Percentiles rank a stretch among this genome's conserved stretches.
These are phyloP conservation scores for Globisporangium nunn DNA, from an alignment of 352 stramenopile genomes.

Conservation along the genomic window DNA sequence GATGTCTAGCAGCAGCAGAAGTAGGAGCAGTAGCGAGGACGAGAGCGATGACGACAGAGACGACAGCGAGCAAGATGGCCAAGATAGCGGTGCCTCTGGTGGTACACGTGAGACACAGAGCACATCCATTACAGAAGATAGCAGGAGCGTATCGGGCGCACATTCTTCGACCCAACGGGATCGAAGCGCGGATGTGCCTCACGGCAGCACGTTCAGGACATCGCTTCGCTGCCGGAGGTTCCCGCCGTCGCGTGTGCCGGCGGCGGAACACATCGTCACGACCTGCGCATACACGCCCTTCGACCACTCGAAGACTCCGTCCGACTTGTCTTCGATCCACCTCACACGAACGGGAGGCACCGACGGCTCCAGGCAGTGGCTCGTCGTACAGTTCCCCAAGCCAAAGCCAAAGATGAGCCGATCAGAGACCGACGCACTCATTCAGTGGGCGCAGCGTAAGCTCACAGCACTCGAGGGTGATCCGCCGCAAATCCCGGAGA, in stretches of 20 bases:
- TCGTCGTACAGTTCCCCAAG: constrained; percentile 36
- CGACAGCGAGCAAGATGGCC: not conserved
- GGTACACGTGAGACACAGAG: not conserved
- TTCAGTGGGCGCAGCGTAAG: constrained; percentile 23
- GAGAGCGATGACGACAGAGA: not conserved
- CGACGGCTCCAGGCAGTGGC: constrained; percentile 19
- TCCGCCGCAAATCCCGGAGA: not conserved
- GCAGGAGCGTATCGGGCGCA: too few species aligned
- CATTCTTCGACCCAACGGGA: not conserved
- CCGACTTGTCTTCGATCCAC: constrained; percentile 18
- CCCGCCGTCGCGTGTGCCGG: constrained; percentile 26
- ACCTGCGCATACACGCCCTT: constrained; percentile 30
- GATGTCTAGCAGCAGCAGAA: not conserved
- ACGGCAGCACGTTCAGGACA: constrained; percentile 24
- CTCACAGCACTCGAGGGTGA: constrained; percentile 1
- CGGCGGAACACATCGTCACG: constrained; percentile 21
- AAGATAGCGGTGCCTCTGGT: not conserved
- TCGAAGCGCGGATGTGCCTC: constrained; percentile 2
- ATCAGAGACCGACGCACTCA: constrained; percentile 22
- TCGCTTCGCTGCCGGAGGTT: constrained; percentile 31
- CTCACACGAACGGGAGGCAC: constrained; percentile 8
- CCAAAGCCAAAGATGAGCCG: constrained; percentile 19
- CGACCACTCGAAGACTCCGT: constrained; percentile 10
- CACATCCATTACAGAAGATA: too few species aligned
- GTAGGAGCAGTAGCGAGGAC: not conserved